Base-by-base conservation (phyloP, 2,329 filamentous ascomycete species). In the Didymella keratinophila region DNA sequence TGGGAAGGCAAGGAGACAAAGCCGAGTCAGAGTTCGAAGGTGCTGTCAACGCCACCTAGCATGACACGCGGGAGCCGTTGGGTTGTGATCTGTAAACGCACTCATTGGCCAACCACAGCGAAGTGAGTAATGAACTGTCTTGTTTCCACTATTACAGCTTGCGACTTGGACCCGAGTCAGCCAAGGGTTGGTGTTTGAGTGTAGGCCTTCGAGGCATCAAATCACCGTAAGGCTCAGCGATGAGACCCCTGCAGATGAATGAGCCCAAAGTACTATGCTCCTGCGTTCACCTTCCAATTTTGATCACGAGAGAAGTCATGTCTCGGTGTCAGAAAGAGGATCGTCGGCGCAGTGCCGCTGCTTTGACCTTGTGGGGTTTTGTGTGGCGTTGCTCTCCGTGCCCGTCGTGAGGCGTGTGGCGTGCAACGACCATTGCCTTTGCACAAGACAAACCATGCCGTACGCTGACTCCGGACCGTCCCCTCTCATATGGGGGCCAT, bases 401-500 rank as follows among this genome's bases (percentile, higher is more conserved):
- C 51, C 45, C 11, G 45, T 46, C 41, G 50, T 54, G 56, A 60
- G 56, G 56, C 56, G 52, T 52, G 56, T 60, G 52, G 56, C 56
- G 56, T 44, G 42, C 43, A 48, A 55, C 51, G 41, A 46, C 41
- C 34, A 60, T 43, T 55, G 51, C 52, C 47, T 52, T 48, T 41
- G 56, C 56, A 46, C 50, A 54, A 39, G 50, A 58, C 50, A 46
- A 39, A 58, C 56, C 50, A 55, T 52, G 56, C 56, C 56, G 52
- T 55, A 46, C 51, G 51, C 56, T 60, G 56, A 55, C 52, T 55
- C 52, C 52, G 56, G 30, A 60, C 46, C 47, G 43, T 55, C 47
- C 47, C 56, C 23, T 55, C 52, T 55, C 47, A 52, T 56, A 60
- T 60, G 58, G 58, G 58, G 58, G 58, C 58, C 48, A 46, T 60